Evolutionary conservation across 371 early-diverging fungal species (phyloP).

Genomic region (Mucor racemosus): DNA sequence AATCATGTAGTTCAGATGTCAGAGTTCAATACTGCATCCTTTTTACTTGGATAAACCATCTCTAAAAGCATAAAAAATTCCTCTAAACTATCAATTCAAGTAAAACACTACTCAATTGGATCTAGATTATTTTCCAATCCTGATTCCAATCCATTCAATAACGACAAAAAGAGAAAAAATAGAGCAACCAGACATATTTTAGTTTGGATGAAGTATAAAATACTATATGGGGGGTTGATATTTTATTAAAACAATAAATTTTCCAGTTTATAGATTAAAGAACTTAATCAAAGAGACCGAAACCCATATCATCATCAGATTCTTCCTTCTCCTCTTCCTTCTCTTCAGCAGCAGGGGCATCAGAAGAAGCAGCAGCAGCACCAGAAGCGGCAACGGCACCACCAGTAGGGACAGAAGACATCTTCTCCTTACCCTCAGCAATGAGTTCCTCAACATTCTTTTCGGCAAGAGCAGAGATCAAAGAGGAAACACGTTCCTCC

Average conservation of each 20-base stretch:
- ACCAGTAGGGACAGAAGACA: constrained; percentile 91
- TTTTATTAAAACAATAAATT: constrained; percentile 7
- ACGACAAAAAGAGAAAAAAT: too few relatives aligned
- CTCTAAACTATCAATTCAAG: too few relatives aligned
- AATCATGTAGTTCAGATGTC: too few relatives aligned
- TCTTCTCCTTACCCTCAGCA: constrained; percentile 90
- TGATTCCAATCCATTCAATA: too few relatives aligned
- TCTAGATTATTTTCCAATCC: too few relatives aligned
- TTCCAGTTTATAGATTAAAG: not conserved
- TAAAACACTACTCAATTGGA: too few relatives aligned
- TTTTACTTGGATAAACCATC: too few relatives aligned
- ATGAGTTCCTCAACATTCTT: constrained; percentile 90
- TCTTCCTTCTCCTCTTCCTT: constrained; percentile 87
- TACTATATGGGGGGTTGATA: not conserved
- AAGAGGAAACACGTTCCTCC: constrained; percentile 72
- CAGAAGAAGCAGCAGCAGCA: constrained; percentile 58
- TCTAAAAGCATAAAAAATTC: too few relatives aligned
- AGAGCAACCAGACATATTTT: not conserved
- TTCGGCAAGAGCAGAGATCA: constrained; percentile 84
- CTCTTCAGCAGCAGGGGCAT: constrained; percentile 57
- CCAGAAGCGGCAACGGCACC: constrained; percentile 81
- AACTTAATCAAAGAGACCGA: constrained; percentile 62
- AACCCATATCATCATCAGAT: constrained; percentile 93
- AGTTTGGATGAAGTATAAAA: not conserved
- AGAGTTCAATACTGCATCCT: too few relatives aligned